Base-by-base conservation (phyloP, 1,139 yeast genomes). In the Yamadazyma mexicana region DNA sequence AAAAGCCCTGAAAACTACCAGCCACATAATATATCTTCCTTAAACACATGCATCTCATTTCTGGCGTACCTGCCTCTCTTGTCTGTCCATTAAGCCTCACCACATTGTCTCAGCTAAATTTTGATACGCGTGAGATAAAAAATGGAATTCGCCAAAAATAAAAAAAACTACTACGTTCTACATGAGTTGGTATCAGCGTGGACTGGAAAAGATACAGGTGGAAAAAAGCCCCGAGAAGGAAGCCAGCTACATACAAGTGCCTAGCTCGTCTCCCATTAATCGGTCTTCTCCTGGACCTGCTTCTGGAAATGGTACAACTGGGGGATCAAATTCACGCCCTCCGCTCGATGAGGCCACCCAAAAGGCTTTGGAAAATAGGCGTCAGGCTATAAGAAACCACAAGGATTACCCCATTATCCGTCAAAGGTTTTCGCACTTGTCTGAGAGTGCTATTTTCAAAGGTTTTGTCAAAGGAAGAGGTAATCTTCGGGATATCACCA, bases 381-480 rank as follows among this genome's bases (percentile, higher is more conserved):
- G 75, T 40, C 69, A 68, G 48, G 66, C 68, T 16, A 64, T 69
- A 27, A 57, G 73, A 49, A 61, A 61, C 34, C 76, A 72, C 49
- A 59, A 63, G 43, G 72, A 74, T 62, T 74, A 71, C 55, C 77
- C 67, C 40, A 69, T 73, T 55, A 71, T 77, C 45, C 71, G 66
- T 45, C 72, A 68, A 37, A 55, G 72, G 40, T 79, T 74, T 53
- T 71, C 72, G 34, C 64, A 73, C 34, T 55, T 78, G 17, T 60
- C 64, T 16, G 76, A 71, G 34, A 69, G 78, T 25, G 75, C 79
- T 45, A 71, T 83, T 27, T 74, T 79, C 46, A 79, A 79, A 37
- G 84, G 83, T 1, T 78, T 81, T 53, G 81, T 77, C 37, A 73
- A 77, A 25, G 81, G 80, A 30, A 75, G 78, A 37, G 79, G 81